Conservation (phyloP, 202 grass and related monocot genomes). For the Hordeum pubiflorum region DNA sequence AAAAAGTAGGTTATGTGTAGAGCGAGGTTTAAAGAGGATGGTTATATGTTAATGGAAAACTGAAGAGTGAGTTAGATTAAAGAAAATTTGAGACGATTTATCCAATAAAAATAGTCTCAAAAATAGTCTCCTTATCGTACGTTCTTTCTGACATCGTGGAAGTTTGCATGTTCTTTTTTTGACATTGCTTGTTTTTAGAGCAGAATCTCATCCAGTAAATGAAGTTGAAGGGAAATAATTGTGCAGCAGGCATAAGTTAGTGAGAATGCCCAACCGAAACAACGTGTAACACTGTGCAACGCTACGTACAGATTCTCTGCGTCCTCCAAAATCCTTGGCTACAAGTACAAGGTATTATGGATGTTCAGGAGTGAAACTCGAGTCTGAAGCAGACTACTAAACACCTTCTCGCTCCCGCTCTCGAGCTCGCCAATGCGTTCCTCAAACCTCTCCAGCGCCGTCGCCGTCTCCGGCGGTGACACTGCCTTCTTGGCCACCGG, state of each 20-base stretch:
- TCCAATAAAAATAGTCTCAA: neutral
- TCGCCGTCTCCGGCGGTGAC: neutral
- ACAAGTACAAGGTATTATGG: conserved; percentile 31
- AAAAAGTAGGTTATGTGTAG: no score
- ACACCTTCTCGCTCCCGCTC: conserved; percentile 55
- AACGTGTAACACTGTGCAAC: neutral
- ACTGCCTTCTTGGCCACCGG: conserved; percentile 1
- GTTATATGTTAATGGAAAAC: neutral
- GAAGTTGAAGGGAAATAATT: neutral
- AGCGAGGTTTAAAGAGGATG: neutral
- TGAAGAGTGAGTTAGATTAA: neutral
- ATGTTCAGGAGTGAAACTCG: conserved; percentile 68
- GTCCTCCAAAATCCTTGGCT: neutral
- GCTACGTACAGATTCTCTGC: neutral
- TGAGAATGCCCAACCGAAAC: neutral
- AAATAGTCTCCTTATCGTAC: neutral
- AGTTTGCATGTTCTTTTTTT: neutral
- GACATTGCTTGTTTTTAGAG: neutral
- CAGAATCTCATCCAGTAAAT: neutral
- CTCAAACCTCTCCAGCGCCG: conserved; percentile 35
- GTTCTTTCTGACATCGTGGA: neutral
- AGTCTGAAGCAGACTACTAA: conserved; percentile 41
- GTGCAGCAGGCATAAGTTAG: neutral
- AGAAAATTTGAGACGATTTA: no score
- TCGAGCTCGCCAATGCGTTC: conserved; percentile 41